Evolutionary conservation across 2,329 filamentous ascomycete genomes (phyloP).

Genomic region (Epichloe sp.): DNA sequence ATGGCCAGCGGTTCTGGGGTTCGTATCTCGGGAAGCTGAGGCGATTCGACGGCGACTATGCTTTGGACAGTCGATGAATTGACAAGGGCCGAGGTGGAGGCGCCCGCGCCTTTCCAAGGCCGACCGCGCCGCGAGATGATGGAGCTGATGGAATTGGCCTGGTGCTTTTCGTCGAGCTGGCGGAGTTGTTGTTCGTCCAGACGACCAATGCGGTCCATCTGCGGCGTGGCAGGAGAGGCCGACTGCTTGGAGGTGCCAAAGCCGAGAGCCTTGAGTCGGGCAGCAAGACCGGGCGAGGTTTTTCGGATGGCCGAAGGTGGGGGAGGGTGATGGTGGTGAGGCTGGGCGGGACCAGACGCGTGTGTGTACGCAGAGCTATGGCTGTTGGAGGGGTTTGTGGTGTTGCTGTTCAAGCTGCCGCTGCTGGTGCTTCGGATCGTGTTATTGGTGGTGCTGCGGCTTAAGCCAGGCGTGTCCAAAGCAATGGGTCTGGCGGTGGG

Average conservation of each 20-base stretch:
- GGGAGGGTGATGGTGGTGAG: constrained; percentile 14
- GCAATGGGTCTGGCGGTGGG: not conserved
- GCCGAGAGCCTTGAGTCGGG: constrained; percentile 50
- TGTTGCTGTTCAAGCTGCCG: constrained; percentile 1
- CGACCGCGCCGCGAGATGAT: constrained; percentile 52
- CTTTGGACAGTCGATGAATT: constrained; percentile 10
- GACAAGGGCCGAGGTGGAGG: constrained; percentile 17
- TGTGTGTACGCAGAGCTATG: constrained; percentile 10
- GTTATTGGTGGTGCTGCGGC: constrained; percentile 4
- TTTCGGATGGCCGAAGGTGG: constrained; percentile 32
- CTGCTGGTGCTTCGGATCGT: constrained; percentile 3
- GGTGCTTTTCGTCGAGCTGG: constrained; percentile 51
- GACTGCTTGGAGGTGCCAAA: constrained; percentile 36
- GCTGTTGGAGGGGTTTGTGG: constrained; percentile 2
- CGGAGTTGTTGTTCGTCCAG: constrained; percentile 58
- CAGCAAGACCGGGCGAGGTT: constrained; percentile 50
- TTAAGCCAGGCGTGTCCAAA: constrained; percentile 6
- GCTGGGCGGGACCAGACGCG: constrained; percentile 9
- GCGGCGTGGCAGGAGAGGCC: constrained; percentile 13
- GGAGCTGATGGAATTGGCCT: constrained; percentile 36
- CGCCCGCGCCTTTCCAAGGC: constrained; percentile 56
- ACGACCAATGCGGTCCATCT: constrained; percentile 44
- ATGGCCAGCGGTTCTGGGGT: constrained; percentile 40
- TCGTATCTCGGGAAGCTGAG: constrained; percentile 38
- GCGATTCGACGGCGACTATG: constrained; percentile 18